Evolutionary conservation across 2,329 filamentous ascomycete genomes (phyloP).

Genomic region (Pyrenochaeta sp.): DNA sequence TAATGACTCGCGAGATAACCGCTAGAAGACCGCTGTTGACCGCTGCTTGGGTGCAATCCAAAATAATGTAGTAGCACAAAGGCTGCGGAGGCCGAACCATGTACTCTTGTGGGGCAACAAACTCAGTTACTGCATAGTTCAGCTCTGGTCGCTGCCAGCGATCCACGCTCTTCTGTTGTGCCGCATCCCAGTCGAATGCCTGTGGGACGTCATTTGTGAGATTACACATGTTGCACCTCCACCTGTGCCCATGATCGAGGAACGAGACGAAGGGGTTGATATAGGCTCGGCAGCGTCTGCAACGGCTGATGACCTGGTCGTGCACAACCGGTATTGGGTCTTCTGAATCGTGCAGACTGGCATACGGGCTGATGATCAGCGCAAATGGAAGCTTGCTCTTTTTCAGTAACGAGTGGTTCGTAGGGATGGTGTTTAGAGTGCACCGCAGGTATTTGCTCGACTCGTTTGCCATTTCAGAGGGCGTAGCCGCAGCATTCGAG

Average conservation of each 20-base stretch:
- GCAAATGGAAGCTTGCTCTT: conserved; percentile 95
- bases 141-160: conserved; percentile 91
- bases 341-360: conserved; percentile 89
- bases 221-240: conserved; percentile 99
- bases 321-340: conserved; percentile 91
- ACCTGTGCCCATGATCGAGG: conserved; percentile 94
- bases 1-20: conserved; percentile 89
- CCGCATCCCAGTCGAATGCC: conserved; percentile 97
- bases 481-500: conserved; percentile 91
- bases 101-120: conserved; percentile 97
- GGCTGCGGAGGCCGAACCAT: conserved; percentile 98
- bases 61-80: conserved; percentile 45
- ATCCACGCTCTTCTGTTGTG: conserved; percentile 88
- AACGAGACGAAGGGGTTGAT: conserved; percentile 95
- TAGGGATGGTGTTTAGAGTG: conserved; percentile 92
- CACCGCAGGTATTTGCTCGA: conserved; percentile 93
- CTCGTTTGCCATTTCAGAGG: conserved; percentile 90
- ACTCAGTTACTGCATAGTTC: conserved; percentile 96
- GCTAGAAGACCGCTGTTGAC: conserved; percentile 85
- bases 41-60: conserved; percentile 63
- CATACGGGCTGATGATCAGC: conserved; percentile 95
- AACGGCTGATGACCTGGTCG: conserved; percentile 96
- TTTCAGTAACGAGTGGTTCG: conserved; percentile 90
- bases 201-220: conserved; percentile 99
- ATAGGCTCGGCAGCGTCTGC: conserved; percentile 93